Evolutionary conservation across 352 stramenopile genomes (phyloP).

Genomic region (Blastocystis sp.): DNA sequence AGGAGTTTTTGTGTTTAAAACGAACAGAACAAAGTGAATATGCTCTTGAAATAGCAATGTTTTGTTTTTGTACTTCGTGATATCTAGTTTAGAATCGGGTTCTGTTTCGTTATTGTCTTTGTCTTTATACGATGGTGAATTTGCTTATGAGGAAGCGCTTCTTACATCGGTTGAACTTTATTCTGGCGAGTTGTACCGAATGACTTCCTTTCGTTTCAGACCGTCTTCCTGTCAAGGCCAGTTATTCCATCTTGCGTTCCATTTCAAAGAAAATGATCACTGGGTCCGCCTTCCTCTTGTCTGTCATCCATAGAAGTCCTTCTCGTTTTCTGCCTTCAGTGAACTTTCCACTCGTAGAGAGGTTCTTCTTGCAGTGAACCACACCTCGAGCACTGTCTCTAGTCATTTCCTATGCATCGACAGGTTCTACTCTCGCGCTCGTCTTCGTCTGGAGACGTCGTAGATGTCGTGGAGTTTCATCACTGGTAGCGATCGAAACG

Average conservation of each 20-base stretch:
- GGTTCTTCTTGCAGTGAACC: not conserved
- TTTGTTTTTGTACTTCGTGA: too few relatives aligned
- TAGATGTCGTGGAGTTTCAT: too few relatives aligned
- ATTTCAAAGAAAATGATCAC: not conserved
- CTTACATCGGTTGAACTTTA: not conserved
- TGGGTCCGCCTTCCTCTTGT: not conserved
- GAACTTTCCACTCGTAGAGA: not conserved
- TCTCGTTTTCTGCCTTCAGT: not conserved
- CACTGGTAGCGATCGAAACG: not conserved
- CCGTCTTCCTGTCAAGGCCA: not conserved
- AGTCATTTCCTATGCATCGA: not conserved
- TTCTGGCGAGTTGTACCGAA: too few relatives aligned
- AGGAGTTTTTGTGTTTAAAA: too few relatives aligned
- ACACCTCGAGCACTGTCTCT: not conserved
- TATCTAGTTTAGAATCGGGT: too few relatives aligned
- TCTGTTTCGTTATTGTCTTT: too few relatives aligned
- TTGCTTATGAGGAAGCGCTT: too few relatives aligned
- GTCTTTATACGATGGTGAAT: too few relatives aligned
- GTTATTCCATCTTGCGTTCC: not conserved
- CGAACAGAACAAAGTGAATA: too few relatives aligned
- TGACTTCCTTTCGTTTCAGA: not conserved
- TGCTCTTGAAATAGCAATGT: too few relatives aligned
- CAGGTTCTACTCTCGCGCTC: not conserved
- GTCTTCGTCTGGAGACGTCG: not conserved
- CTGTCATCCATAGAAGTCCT: not conserved